These are phyloP conservation scores for Dendrostoma leiphaemia DNA, from an alignment of 2,329 filamentous ascomycete genomes.

Conservation along the genomic window DNA sequence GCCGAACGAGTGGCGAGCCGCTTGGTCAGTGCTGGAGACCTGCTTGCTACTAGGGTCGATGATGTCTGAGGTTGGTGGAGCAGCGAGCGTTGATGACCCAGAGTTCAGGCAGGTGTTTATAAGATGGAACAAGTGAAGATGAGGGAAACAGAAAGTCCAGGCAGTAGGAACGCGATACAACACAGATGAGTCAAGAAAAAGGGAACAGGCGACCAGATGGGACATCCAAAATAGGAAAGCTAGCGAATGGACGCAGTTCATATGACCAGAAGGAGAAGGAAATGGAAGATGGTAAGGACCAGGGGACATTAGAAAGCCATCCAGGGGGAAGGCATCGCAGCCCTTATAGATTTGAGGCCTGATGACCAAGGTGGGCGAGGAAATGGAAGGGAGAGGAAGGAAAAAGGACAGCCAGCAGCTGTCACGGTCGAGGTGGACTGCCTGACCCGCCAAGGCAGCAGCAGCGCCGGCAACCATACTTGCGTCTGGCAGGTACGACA, in stretches of 20 bases:
- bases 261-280: conserved; percentile 17
- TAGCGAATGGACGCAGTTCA: conserved; percentile 18
- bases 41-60: conserved; percentile 10
- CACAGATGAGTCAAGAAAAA: conserved; percentile 16
- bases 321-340: conserved; percentile 45
- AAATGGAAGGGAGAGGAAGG: conserved; percentile 18
- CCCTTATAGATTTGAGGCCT: conserved; percentile 53
- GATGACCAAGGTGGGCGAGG: conserved; percentile 25
- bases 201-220: conserved; percentile 17
- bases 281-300: conserved; percentile 26
- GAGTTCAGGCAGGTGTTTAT: conserved; percentile 9
- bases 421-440: conserved; percentile 12
- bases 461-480: neutral
- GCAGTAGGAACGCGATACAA: conserved; percentile 7
- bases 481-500: neutral
- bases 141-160: conserved; percentile 14
- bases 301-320: conserved; percentile 16
- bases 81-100: conserved; percentile 7
- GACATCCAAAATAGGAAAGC: conserved; percentile 22
- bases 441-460: conserved; percentile 18
- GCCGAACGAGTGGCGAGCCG: conserved; percentile 22
- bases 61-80: neutral
- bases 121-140: conserved; percentile 6
- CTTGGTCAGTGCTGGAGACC: conserved; percentile 20
- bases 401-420: conserved; percentile 8